phyloP scores from a whole-genome alignment of 768 basidiomycete genomes.

The Termitomyces sp. region DNA sequence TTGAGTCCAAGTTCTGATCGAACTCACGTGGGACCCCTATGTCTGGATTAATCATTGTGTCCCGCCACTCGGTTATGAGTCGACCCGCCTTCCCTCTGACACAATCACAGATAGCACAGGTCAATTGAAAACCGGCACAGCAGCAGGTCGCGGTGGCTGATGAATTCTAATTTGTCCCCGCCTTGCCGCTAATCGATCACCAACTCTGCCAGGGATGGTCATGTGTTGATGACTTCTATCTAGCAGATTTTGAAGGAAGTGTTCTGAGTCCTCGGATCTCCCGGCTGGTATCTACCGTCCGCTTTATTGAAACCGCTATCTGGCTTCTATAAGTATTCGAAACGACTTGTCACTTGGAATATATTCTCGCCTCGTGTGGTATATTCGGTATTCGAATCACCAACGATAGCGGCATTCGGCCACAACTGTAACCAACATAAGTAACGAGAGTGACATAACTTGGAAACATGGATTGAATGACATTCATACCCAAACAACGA shows the following conservation, averaged over 20 bases:
- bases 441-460: too few species aligned
- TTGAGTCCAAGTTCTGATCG: constrained; percentile 25
- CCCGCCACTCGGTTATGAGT: not conserved
- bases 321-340: not conserved
- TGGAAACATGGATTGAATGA: not conserved
- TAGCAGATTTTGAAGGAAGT: not conserved
- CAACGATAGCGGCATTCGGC: not conserved
- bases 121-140: not conserved
- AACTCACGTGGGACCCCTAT: constrained; percentile 24
- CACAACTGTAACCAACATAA: not conserved
- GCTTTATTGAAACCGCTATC: not conserved
- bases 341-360: not conserved
- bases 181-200: too few species aligned
- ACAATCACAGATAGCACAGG: not conserved
- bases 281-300: not conserved
- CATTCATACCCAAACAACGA: not conserved
- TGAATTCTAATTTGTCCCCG: not conserved
- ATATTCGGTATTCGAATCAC: not conserved
- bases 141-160: too few species aligned
- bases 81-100: not conserved
- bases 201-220: not conserved
- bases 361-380: not conserved
- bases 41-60: not conserved
- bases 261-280: not conserved
- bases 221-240: not conserved